These are phyloP conservation scores for Stygiomarasmius scandens DNA, from an alignment of 1,284 basidiomycete species.

Conservation along the genomic window DNA sequence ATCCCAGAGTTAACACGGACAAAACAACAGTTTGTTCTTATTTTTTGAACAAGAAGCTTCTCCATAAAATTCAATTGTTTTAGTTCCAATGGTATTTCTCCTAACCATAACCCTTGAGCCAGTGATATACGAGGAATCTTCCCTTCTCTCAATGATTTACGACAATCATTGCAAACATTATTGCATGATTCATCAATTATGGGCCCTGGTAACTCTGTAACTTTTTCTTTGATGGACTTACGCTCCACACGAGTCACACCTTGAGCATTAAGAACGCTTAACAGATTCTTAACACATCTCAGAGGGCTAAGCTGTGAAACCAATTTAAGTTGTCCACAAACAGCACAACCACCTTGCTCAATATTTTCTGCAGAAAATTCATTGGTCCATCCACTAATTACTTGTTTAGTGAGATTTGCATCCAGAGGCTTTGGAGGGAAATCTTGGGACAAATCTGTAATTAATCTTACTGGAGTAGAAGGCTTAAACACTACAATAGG, in stretches of 20 bases:
- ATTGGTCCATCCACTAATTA: constrained; percentile 14
- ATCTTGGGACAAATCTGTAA: not conserved
- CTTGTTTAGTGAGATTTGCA: not conserved
- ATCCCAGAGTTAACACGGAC: constrained; percentile 2
- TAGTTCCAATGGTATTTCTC: constrained; percentile 33
- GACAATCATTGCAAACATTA: constrained; percentile 21
- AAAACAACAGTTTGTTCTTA: constrained; percentile 7
- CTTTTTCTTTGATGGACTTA: not conserved
- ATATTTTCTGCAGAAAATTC: constrained; percentile 16
- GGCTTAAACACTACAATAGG: too few species aligned
- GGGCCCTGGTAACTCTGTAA: constrained; percentile 10
- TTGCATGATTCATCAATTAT: constrained; percentile 21
- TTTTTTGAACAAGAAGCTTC: constrained; percentile 21
- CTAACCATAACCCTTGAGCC: constrained; percentile 41
- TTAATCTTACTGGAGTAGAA: too few species aligned
- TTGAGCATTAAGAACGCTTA: constrained; percentile 9
- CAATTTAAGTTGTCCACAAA: not conserved
- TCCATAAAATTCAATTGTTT: constrained; percentile 26
- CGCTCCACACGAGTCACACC: constrained; percentile 4
- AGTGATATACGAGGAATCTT: constrained; percentile 31
- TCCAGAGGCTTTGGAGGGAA: not conserved
- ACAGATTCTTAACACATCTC: constrained; percentile 6
- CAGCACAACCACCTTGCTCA: constrained; percentile 21
- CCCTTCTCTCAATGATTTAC: constrained; percentile 17
- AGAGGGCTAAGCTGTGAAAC: constrained; percentile 4